Evolutionary conservation across 2,329 filamentous ascomycete species (phyloP), one percentile per base, ranked within the genome.

Genomic region (Trichoderma citrinoviride): DNA sequence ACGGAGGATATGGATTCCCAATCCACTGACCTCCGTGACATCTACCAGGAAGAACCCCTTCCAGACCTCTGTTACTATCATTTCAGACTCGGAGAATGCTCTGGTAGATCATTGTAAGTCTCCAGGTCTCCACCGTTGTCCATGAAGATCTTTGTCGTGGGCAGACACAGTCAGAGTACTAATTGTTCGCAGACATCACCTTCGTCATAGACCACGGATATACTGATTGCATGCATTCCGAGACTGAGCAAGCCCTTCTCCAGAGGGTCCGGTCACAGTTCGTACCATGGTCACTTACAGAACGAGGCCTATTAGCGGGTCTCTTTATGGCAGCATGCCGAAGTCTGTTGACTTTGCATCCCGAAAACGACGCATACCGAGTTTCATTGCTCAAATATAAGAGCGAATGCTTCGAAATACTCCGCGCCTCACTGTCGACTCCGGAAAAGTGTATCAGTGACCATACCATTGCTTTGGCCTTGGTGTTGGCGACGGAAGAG

Each of bases 251-350:
- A 43, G 21, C 19, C 40, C 52, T 64, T 14, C 61, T 64, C 2
- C 43, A 57, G 27, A 55, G 50, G n/a, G 53, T 64, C 21, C 61
- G 61, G 10, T 50, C 44, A 5, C 33, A 44, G 19, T 64, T 55
- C 49, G 52, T 64, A 8, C 61, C 61, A 8, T 64, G 61, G 61
- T 64, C 61, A 17, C 61, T 64, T 19, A 55, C 61, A 10, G 53
- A 64, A n/a, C 41, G 52, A 23, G 61, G 61, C 6, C 44, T 64
- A 7, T 52, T 49, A 41, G 52, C 53, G 12, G 61, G 52, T 2
- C 44, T 64, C 1, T 37, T 64, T 5, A 64, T 64, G 61, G 53
- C 61, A 23, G 52, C 61, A 10, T 56, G 61, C n/a, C 41, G 61
- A 33, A 64, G 61, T 17, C 40, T 64, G 17, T 7, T 57, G 6